Base-by-base conservation (phyloP, 2,329 filamentous ascomycete genomes). In the Coniochaeta sp. region DNA sequence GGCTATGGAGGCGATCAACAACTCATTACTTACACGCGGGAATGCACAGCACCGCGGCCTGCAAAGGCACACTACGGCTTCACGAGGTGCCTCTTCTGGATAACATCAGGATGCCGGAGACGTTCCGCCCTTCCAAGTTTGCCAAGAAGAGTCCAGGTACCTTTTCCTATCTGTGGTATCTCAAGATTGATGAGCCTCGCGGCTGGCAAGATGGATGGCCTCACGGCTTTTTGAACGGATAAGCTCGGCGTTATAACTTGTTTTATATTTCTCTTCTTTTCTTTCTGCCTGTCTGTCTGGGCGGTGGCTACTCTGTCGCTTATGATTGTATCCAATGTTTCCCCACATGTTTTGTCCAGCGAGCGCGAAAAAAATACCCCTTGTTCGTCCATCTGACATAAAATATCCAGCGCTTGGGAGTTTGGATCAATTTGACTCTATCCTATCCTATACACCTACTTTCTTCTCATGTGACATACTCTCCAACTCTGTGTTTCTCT, bases 121-220 rank as follows among this genome's bases (percentile, higher is more conserved):
- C 16, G n/a, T 40, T 40, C 6, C 38, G 16, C 10, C 34, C 34
- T 6, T 14, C 34, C 34, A 36, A 36, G 34, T 36, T 12, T 12
- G 34, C 3, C 8, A 12, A 12, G 34, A 14, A 36, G 34, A 36
- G 34, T 36, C 14, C 34, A 3, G 10, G 34, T 36, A 36, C 34
- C 34, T 36, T 36, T 36, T 36, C 34, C 8, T 47, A 24, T 57
- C 38, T 40, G 16, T 38, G 16, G 16, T 19, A 30, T 42, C 36
- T 47, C 62, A 66, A 71, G 66, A 69, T 60, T 65, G 58, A 66
- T 65, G 66, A 65, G 72, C 71, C 72, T 72, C 72, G 69, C 72
- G 72, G 72, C 71, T 72, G 63, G 67, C 61, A 73, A 73, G 71
- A 72, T 65, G 68, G 69, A 65, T 66, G 66, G 69, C 71, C 72